Evolutionary conservation across 2,329 filamentous ascomycete species (phyloP), one percentile per base, ranked within the genome.

Genomic region (Fusarium secorum): DNA sequence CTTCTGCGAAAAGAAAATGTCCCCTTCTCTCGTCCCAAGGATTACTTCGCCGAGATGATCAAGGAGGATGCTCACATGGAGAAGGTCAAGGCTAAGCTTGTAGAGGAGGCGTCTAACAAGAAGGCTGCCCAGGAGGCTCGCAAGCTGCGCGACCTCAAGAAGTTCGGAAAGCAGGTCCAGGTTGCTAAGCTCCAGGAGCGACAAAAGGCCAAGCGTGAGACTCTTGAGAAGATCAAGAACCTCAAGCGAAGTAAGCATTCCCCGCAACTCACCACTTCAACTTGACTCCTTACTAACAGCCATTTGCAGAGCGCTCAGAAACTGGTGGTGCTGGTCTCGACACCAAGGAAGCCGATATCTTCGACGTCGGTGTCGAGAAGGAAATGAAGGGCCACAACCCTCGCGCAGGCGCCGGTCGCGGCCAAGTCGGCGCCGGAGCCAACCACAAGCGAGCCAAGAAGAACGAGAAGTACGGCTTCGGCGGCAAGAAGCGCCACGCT

Each of bases 31-130:
- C 89, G 96, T 14, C 96, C 96, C 7, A 91, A 89, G 60, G 96
- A 99, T 83, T 99, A 97, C 84, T 99, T 99, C 77, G 96, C 96
- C 46, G 96, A 99, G 86, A 99, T 98, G 95, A 91, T 98, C 77
- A 98, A 98, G 89, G 93, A 91, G 77, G 96, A 99, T 79, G 95
- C 97, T 77, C 96, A 98, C 82, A 99, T 99, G 96, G 93, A 93
- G 79, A 95, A 93, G 86, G 93, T 99, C 80, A 97, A 97, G 86
- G 89, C 91, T 78, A 97, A 97, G 87, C 85, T 98, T 77, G 88
- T 97, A 69, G 95, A 98, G 77, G 94, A 97, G 78, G 96, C 95
- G 1, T 93, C 95, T 15, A 87, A 90, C 68, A 97, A 97, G 87
- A 97, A 97, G 85, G 95, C 96, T 2, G 89, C 94, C 32, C 90